phyloP scores from a whole-genome alignment of 495 filamentous ascomycete genomes.

The Penicillium flavigenum region DNA sequence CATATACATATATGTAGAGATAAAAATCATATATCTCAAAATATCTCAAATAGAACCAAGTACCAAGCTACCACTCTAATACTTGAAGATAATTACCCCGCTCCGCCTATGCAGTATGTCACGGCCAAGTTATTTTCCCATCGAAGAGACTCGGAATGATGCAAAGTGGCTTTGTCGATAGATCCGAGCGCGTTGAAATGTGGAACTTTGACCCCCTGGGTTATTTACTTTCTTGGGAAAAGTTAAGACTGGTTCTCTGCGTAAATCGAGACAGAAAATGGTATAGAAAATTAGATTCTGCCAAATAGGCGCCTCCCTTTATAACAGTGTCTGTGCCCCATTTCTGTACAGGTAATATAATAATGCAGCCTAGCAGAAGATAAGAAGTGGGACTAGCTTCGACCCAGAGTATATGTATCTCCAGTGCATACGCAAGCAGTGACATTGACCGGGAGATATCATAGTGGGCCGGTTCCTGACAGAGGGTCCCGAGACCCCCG shows the following conservation, averaged over 20 bases:
- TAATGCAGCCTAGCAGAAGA: neutral
- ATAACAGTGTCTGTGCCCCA: neutral
- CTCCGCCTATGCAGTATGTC: neutral
- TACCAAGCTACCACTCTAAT: neutral
- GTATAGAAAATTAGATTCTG: neutral
- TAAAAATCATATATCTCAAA: neutral
- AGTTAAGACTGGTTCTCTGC: neutral
- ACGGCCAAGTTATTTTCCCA: slow-evolving; percentile 1
- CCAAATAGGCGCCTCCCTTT: neutral
- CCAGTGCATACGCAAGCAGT: slow-evolving; percentile 1
- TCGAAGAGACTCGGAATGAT: slow-evolving; percentile 4
- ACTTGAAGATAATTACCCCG: slow-evolving; percentile 2
- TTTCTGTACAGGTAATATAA: neutral
- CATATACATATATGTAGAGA: neutral
- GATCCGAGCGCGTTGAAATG: slow-evolving; percentile 10
- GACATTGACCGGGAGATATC: slow-evolving; percentile 1
- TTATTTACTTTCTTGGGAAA: neutral
- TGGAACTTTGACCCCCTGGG: slow-evolving; percentile 1
- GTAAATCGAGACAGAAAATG: neutral
- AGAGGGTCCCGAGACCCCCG: slow-evolving; percentile 47
- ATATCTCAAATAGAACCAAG: neutral
- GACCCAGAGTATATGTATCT: neutral
- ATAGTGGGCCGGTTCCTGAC: slow-evolving; percentile 14
- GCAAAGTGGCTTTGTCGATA: slow-evolving; percentile 15
- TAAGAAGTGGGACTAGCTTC: slow-evolving; percentile 5